These are phyloP conservation scores for Globisporangium apiculatum DNA, from an alignment of 352 stramenopile genomes.

Conservation along the genomic window DNA sequence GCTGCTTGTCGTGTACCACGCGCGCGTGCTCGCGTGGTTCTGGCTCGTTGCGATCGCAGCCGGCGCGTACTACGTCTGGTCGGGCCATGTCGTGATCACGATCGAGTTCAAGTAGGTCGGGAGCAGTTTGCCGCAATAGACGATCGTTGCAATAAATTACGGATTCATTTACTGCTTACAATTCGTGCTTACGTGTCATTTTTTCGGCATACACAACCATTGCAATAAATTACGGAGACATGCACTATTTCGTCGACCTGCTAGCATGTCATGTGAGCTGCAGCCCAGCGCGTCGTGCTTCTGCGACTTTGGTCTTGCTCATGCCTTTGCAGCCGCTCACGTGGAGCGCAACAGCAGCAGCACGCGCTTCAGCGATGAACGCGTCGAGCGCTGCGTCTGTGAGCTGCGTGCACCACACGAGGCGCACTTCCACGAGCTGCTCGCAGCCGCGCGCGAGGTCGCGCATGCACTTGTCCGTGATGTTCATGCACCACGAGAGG, in stretches of 20 bases:
- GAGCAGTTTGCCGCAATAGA: too few species aligned
- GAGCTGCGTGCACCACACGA: constrained; percentile 84
- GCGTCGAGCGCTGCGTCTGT: constrained; percentile 58
- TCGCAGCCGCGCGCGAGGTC: constrained; percentile 56
- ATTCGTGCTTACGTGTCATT: constrained; percentile 3
- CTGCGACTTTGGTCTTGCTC: constrained; percentile 22
- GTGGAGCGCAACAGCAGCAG: constrained; percentile 18
- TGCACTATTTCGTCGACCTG: not conserved
- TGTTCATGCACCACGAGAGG: constrained; percentile 86
- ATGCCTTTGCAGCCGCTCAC: constrained; percentile 71
- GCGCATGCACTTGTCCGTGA: constrained; percentile 79
- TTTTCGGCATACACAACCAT: constrained; percentile 8
- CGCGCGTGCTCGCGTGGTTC: constrained; percentile 31
- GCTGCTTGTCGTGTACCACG: constrained; percentile 20
- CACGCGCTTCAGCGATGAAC: constrained; percentile 22
- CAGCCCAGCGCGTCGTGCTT: constrained; percentile 26
- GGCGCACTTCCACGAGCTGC: constrained; percentile 49
- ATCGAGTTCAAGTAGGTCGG: constrained; percentile 14
- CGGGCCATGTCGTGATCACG: constrained; percentile 27
- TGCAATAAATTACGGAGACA: not conserved
- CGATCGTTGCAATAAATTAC: not conserved
- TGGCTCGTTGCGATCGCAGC: constrained; percentile 21
- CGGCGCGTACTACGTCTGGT: constrained; percentile 43
- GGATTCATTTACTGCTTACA: not conserved
- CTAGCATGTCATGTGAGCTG: constrained; percentile 17